Percentiles rank a stretch among this genome's conserved stretches.
phyloP scores from a whole-genome alignment of 2,329 filamentous ascomycete genomes.

The Teratosphaeria zuluensis region DNA sequence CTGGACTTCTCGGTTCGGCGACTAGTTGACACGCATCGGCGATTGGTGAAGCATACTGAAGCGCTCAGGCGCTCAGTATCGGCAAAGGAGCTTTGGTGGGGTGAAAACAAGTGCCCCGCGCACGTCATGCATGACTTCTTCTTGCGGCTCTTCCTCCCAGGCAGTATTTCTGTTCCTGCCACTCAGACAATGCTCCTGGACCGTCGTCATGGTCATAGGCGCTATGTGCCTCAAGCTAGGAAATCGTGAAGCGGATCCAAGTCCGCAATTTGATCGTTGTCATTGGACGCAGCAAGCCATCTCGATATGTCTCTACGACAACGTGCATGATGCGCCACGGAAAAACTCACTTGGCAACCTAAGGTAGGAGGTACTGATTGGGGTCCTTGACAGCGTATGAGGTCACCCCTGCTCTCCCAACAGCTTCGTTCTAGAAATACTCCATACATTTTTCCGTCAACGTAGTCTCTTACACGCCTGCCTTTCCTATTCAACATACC shows the following conservation, averaged over 20 bases:
- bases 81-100: not conserved
- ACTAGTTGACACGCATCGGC: not conserved
- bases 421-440: not conserved
- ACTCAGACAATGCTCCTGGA: not conserved
- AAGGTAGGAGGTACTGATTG: not conserved
- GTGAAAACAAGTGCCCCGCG: not conserved
- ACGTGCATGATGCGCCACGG: not conserved
- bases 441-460: not conserved
- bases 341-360: not conserved
- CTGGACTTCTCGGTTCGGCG: no score
- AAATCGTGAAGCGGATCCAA: not conserved
- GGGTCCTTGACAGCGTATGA: not conserved
- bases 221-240: not conserved
- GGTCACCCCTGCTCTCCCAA: not conserved
- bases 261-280: not conserved
- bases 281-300: not conserved
- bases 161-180: not conserved
- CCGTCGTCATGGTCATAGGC: not conserved
- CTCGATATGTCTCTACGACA: not conserved
- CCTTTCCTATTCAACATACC: not conserved
- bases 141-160: not conserved
- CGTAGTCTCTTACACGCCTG: not conserved
- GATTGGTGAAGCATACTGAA: not conserved
- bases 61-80: not conserved
- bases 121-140: not conserved